phyloP scores from a whole-genome alignment of 2,329 filamentous ascomycete genomes.

The Camptophora hylomeconis region DNA sequence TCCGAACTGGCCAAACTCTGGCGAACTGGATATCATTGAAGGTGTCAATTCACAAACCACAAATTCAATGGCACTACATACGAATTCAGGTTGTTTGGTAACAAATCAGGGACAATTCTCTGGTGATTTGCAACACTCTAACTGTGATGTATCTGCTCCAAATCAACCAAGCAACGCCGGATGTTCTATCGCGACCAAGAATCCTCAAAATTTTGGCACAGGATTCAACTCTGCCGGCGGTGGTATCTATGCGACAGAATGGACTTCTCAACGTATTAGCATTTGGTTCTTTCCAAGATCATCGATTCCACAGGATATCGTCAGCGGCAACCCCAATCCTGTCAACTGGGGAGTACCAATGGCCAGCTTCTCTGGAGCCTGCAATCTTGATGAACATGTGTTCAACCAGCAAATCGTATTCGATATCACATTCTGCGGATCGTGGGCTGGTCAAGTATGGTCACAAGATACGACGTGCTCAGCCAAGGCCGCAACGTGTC shows the following conservation, averaged over 20 bases:
- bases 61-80: slow-evolving; percentile 57
- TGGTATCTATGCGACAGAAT: slow-evolving; percentile 63
- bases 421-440: slow-evolving; percentile 78
- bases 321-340: slow-evolving; percentile 48
- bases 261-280: slow-evolving; percentile 58
- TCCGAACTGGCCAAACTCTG: slow-evolving; percentile 25
- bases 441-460: slow-evolving; percentile 72
- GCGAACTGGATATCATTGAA: slow-evolving; percentile 41
- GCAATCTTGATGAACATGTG: slow-evolving; percentile 61
- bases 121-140: slow-evolving; percentile 33
- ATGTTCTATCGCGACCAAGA: slow-evolving; percentile 43
- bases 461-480: slow-evolving; percentile 43
- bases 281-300: slow-evolving; percentile 71
- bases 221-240: slow-evolving; percentile 59
- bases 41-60: slow-evolving; percentile 48
- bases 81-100: slow-evolving; percentile 46
- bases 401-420: slow-evolving; percentile 62
- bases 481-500: slow-evolving; percentile 50
- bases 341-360: slow-evolving; percentile 53
- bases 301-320: slow-evolving; percentile 51
- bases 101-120: slow-evolving; percentile 31
- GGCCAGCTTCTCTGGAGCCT: slow-evolving; percentile 56
- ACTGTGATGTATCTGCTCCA: slow-evolving; percentile 44
- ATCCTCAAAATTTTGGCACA: slow-evolving; percentile 47
- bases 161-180: slow-evolving; percentile 38